phyloP scores from a whole-genome alignment of 2,329 filamentous ascomycete genomes.

The Aspergillus sp. region DNA sequence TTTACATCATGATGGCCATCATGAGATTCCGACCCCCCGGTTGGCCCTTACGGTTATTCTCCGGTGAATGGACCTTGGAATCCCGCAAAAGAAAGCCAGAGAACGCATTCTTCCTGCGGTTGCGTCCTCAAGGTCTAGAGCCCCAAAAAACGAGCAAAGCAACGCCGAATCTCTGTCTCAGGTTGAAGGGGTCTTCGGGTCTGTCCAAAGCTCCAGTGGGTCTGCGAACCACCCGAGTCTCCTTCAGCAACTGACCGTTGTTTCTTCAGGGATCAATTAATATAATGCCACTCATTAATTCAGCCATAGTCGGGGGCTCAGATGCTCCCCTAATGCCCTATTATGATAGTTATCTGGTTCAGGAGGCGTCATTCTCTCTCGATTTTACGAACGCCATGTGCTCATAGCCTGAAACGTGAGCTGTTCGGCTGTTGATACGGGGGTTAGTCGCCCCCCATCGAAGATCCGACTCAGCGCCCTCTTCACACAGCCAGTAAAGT shows the following conservation, averaged over 20 bases:
- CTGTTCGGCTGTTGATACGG: background rate
- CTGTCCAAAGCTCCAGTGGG: slow-evolving; percentile 10
- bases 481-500: background rate
- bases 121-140: background rate
- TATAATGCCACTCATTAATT: background rate
- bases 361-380: background rate
- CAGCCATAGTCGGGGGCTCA: background rate
- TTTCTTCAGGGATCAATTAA: slow-evolving; percentile 4
- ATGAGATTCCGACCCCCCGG: background rate
- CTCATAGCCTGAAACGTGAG: background rate
- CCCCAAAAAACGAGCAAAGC: background rate
- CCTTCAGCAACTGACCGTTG: slow-evolving; percentile 4
- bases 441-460: background rate
- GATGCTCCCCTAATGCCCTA: too few species aligned
- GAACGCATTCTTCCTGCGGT: background rate
- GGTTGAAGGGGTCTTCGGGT: background rate
- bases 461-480: background rate
- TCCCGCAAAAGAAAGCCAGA: background rate
- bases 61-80: background rate
- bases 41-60: background rate
- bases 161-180: background rate
- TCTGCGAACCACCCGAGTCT: slow-evolving; percentile 1
- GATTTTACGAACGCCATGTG: background rate
- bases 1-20: slow-evolving; percentile 23
- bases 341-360: background rate